A percentile compares a stretch with the other conserved stretches of the same genome.
Evolutionary conservation across 2,329 filamentous ascomycete species (phyloP).

Genomic region (Stagonosporopsis chrysanthemi): DNA sequence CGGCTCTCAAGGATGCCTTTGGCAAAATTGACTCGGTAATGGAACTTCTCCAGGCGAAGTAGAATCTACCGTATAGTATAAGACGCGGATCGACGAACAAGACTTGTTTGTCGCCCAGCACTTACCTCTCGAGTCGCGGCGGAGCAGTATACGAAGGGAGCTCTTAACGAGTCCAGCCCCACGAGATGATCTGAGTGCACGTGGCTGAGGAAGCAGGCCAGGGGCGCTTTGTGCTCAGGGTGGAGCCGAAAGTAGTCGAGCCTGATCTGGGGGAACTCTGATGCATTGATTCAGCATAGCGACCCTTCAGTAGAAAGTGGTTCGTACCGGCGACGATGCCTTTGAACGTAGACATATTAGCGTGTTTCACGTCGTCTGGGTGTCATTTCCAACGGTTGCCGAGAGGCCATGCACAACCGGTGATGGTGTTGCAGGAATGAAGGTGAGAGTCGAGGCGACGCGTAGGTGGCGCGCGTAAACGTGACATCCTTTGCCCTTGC

Average conservation of each 20-base stretch:
- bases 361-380: not conserved
- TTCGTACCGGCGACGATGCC: slow-evolving; percentile 39
- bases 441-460: slow-evolving; percentile 1
- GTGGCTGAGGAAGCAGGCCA: slow-evolving; percentile 91
- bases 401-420: not conserved
- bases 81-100: not conserved
- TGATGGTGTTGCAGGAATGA: not conserved
- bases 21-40: slow-evolving; percentile 81
- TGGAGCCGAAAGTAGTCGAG: slow-evolving; percentile 81
- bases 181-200: slow-evolving; percentile 89
- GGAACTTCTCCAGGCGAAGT: slow-evolving; percentile 78
- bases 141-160: slow-evolving; percentile 91
- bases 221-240: slow-evolving; percentile 63
- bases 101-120: not conserved
- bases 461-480: slow-evolving; percentile 12
- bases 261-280: slow-evolving; percentile 80
- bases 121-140: slow-evolving; percentile 74
- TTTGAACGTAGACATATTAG: slow-evolving; percentile 47
- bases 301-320: not conserved
- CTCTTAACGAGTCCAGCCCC: slow-evolving; percentile 77
- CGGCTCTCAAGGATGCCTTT: slow-evolving; percentile 78
- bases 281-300: slow-evolving; percentile 8
- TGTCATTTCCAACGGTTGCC: slow-evolving; percentile 4
- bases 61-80: slow-evolving; percentile 61
- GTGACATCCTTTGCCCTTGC: slow-evolving; percentile 3